These are phyloP conservation scores for Kodamaea jinghongensis DNA, from an alignment of 805 yeast genomes.

Conservation along the genomic window DNA sequence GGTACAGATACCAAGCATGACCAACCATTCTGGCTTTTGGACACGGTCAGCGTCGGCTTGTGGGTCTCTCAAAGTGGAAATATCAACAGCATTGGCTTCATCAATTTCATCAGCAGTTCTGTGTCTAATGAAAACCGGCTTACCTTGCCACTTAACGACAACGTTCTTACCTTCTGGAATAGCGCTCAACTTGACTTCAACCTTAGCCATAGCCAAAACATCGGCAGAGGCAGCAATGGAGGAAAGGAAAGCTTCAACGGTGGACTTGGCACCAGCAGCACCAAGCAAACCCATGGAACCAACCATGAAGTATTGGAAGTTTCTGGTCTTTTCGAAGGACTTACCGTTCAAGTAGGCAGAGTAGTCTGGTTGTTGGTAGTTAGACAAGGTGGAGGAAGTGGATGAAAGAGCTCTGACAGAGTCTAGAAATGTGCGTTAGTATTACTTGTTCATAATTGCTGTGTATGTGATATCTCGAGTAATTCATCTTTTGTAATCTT, in stretches of 20 bases:
- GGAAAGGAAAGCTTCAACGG: constrained; percentile 88
- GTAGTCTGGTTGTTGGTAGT: constrained; percentile 90
- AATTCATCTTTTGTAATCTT: background rate
- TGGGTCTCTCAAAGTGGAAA: constrained; percentile 85
- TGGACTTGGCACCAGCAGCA: constrained; percentile 94
- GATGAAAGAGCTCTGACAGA: constrained; percentile 51
- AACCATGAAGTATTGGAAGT: constrained; percentile 93
- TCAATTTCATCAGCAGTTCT: constrained; percentile 90
- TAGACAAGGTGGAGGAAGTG: constrained; percentile 56
- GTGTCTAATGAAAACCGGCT: constrained; percentile 99
- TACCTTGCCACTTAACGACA: constrained; percentile 99
- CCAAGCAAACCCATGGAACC: constrained; percentile 89
- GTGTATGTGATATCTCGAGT: background rate
- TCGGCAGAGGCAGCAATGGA: constrained; percentile 98
- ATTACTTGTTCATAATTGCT: background rate
- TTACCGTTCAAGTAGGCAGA: constrained; percentile 75
- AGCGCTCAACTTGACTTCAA: constrained; percentile 89
- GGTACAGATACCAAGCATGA: constrained; percentile 99
- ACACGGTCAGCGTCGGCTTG: constrained; percentile 92
- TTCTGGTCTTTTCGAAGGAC: constrained; percentile 67
- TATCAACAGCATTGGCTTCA: constrained; percentile 86
- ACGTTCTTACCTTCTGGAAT: constrained; percentile 98
- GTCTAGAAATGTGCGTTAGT: constrained; percentile 21
- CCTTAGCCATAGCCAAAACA: constrained; percentile 98
- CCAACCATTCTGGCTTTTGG: constrained; percentile 95